Conservation (phyloP, 140 eudicot species). For the Oenanthe javanica region DNA sequence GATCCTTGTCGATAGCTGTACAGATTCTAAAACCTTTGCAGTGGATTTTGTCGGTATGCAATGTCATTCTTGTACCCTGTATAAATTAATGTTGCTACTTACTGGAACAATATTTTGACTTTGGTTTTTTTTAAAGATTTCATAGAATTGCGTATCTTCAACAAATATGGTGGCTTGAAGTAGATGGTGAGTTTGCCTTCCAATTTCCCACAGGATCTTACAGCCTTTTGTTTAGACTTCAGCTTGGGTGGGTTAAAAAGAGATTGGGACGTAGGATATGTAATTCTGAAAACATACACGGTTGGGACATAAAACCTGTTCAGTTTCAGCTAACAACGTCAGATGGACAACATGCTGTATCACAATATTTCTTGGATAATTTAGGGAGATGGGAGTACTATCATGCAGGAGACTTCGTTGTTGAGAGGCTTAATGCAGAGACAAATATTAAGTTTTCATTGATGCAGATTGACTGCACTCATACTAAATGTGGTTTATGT, state of each 20-base stretch:
- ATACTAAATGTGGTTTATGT: conserved; percentile 78
- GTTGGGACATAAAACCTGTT: conserved; percentile 79
- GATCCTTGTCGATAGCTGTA: neutral
- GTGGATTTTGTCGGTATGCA: neutral
- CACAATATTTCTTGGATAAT: conserved; percentile 39
- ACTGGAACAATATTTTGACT: neutral
- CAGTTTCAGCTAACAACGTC: conserved; percentile 40
- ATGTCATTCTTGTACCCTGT: neutral
- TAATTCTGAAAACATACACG: conserved; percentile 48
- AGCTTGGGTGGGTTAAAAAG: conserved; percentile 48
- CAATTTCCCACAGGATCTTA: conserved; percentile 57
- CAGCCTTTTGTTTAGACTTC: conserved; percentile 53
- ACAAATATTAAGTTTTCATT: conserved; percentile 57
- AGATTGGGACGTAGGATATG: conserved; percentile 46
- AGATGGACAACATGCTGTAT: conserved; percentile 50
- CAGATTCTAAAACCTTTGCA: neutral
- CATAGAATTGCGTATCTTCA: conserved; percentile 65
- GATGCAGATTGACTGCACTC: conserved; percentile 90
- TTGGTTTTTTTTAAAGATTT: conserved; percentile 28
- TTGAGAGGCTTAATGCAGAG: conserved; percentile 27
- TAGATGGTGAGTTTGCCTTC: conserved; percentile 63
- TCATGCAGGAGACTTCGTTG: conserved; percentile 70
- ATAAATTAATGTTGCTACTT: neutral
- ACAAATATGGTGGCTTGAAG: conserved; percentile 94
- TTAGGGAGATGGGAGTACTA: conserved; percentile 60